Percentiles rank a stretch among this genome's conserved stretches.
Evolutionary conservation across 2,329 filamentous ascomycete species (phyloP).

Genomic region (Aspergillus aculeatus): DNA sequence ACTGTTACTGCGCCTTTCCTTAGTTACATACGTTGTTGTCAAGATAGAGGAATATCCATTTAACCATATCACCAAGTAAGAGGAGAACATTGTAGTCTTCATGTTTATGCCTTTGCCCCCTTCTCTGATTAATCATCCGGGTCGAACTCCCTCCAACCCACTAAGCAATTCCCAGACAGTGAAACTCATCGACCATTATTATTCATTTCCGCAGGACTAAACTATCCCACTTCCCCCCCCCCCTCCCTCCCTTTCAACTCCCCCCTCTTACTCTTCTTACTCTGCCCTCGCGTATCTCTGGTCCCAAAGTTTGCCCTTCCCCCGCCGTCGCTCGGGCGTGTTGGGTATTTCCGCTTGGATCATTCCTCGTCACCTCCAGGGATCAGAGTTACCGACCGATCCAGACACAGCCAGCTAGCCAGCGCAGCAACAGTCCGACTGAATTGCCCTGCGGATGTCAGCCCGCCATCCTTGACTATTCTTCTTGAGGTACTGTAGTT

Average conservation of each 20-base stretch:
- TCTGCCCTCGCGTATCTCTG: slow-evolving; percentile 13
- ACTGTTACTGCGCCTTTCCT: slow-evolving; percentile 2
- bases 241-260: neutral
- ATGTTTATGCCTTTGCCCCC: neutral
- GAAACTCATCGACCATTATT: slow-evolving; percentile 12
- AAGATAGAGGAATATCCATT: neutral
- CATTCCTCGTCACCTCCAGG: slow-evolving; percentile 17
- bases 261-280: slow-evolving; percentile 10
- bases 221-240: neutral
- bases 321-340: slow-evolving; percentile 22
- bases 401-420: slow-evolving; percentile 24
- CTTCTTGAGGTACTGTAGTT: slow-evolving; percentile 14
- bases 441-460: slow-evolving; percentile 14
- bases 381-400: slow-evolving; percentile 27
- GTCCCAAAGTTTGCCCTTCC: slow-evolving; percentile 7
- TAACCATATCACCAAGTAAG: neutral
- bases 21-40: neutral
- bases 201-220: slow-evolving; percentile 6
- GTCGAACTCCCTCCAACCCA: slow-evolving; percentile 1
- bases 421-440: slow-evolving; percentile 16
- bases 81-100: no score
- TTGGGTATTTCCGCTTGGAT: slow-evolving; percentile 24
- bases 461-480: slow-evolving; percentile 15
- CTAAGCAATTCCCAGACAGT: slow-evolving; percentile 4
- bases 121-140: slow-evolving; percentile 2